phyloP scores from a whole-genome alignment of 345 rosid species.

The Dipteronia sinensis region DNA sequence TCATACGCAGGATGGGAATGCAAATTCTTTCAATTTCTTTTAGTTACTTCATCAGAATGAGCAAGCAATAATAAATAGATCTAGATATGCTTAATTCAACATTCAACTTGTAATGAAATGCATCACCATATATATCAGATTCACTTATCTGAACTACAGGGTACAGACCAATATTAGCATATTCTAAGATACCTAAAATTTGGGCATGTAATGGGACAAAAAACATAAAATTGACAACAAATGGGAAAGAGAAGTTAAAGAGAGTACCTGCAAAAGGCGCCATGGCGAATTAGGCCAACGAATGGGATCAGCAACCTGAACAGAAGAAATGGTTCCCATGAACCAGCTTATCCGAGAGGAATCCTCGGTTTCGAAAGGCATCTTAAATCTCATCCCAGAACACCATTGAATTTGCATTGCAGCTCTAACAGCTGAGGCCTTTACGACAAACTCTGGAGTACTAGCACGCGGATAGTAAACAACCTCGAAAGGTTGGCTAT shows the following conservation, averaged over 20 bases:
- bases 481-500: slow-evolving; percentile 69
- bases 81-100: neutral
- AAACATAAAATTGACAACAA: neutral
- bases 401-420: slow-evolving; percentile 87
- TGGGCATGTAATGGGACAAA: too few relatives aligned
- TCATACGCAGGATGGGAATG: too few relatives aligned
- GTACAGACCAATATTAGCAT: slow-evolving; percentile 1
- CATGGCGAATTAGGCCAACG: slow-evolving; percentile 95
- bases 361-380: slow-evolving; percentile 96
- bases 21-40: too few relatives aligned
- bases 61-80: neutral
- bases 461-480: slow-evolving; percentile 86
- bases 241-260: neutral
- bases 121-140: neutral
- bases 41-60: neutral
- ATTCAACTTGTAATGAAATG: neutral
- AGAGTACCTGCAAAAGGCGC: slow-evolving; percentile 87
- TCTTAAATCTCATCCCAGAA: slow-evolving; percentile 90
- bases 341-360: slow-evolving; percentile 95
- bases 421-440: slow-evolving; percentile 60
- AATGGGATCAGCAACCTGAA: slow-evolving; percentile 70
- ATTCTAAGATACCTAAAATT: too few relatives aligned
- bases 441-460: slow-evolving; percentile 82
- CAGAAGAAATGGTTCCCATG: slow-evolving; percentile 86
- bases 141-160: neutral